phyloP scores from a whole-genome alignment of 257 asterid genomes.

The Solanum chiquidenum region DNA sequence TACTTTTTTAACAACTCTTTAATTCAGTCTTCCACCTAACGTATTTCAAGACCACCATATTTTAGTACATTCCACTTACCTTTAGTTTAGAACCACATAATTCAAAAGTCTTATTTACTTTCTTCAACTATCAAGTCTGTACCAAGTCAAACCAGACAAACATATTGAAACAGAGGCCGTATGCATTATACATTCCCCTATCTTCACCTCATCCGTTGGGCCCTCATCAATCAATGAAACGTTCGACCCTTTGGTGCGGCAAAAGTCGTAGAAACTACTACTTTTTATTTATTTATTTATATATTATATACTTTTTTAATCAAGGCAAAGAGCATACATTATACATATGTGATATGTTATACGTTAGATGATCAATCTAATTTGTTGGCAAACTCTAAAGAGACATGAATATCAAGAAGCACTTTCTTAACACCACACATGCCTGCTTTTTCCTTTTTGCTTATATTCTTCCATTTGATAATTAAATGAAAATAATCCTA shows the following conservation, averaged over 20 bases:
- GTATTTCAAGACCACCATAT: too few relatives aligned
- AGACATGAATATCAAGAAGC: conserved; percentile 1
- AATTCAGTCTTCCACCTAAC: too few relatives aligned
- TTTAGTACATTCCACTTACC: not conserved
- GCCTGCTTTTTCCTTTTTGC: not conserved
- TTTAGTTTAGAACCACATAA: rapidly evolving
- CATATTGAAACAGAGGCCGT: not conserved
- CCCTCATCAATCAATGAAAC: not conserved
- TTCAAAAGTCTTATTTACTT: too few relatives aligned
- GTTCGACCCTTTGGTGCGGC: not conserved
- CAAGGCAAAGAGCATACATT: not conserved
- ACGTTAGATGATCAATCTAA: not conserved
- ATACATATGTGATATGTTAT: not conserved
- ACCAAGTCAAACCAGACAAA: too few relatives aligned
- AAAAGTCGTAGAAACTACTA: not conserved
- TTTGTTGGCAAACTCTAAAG: not conserved
- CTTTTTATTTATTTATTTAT: too few relatives aligned
- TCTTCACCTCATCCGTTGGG: not conserved
- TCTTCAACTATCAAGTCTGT: not conserved
- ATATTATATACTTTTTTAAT: not conserved
- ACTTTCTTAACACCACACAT: not conserved
- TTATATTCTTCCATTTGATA: not conserved
- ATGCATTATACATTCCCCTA: not conserved
- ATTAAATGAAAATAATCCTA: not conserved
- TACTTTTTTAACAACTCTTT: not conserved